Conservation (phyloP, 768 basidiomycete species). For the Tulasnella calospora region DNA sequence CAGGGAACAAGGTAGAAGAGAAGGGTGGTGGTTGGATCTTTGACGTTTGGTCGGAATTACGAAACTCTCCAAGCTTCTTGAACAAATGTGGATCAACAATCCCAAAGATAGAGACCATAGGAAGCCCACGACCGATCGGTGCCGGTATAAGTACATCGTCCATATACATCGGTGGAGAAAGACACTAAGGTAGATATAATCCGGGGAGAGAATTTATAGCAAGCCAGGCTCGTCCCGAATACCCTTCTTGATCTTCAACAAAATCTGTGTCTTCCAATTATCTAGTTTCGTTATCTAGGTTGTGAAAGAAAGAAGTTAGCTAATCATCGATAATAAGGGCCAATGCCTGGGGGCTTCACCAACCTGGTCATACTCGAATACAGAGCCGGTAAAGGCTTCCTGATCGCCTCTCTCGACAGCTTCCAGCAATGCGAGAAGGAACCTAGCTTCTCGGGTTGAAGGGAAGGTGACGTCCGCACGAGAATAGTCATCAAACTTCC, state of each 20-base stretch:
- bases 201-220: background rate
- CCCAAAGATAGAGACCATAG: too few relatives aligned
- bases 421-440: constrained; percentile 71
- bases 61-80: background rate
- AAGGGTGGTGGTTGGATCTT: background rate
- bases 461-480: constrained; percentile 80
- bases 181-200: background rate
- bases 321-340: too few relatives aligned
- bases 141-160: background rate
- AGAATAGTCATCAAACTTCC: constrained; percentile 71
- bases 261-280: constrained; percentile 89
- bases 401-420: constrained; percentile 66
- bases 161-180: background rate
- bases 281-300: constrained; percentile 66
- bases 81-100: background rate
- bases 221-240: constrained; percentile 53
- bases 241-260: constrained; percentile 83
- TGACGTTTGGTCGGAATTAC: too few relatives aligned
- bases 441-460: constrained; percentile 89
- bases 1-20: background rate
- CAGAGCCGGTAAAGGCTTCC: constrained; percentile 72
- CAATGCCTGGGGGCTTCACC: background rate
- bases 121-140: background rate
- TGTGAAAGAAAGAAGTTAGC: background rate
- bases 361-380: constrained; percentile 89